Conservation (phyloP, 2,329 filamentous ascomycete genomes). For the Pseudopyricularia javanii region DNA sequence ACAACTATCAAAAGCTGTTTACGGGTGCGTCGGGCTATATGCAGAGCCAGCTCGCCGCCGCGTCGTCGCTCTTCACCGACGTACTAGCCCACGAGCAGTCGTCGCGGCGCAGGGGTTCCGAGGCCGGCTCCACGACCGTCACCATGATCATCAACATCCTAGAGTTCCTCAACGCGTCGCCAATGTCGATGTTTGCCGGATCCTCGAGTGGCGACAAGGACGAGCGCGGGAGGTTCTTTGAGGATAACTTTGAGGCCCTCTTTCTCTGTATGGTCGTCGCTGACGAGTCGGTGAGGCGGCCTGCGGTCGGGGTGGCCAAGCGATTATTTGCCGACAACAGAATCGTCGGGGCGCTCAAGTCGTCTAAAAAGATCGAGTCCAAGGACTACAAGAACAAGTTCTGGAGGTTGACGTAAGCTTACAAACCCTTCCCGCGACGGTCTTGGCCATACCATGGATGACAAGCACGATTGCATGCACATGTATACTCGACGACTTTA, state of each 20-base stretch:
- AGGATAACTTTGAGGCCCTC: conserved; percentile 37
- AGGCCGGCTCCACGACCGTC: conserved; percentile 22
- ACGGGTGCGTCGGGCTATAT: conserved; percentile 42
- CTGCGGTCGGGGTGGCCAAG: conserved; percentile 33
- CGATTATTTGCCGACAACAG: conserved; percentile 29
- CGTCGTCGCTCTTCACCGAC: conserved; percentile 24
- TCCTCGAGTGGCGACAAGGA: conserved; percentile 20
- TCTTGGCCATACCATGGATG: no score
- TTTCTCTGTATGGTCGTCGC: conserved; percentile 41
- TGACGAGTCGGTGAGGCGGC: conserved; percentile 33
- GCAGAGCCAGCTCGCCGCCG: conserved; percentile 40
- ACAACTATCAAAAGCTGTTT: conserved; percentile 43
- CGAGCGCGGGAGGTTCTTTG: conserved; percentile 25
- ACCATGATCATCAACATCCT: conserved; percentile 40
- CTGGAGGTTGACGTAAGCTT: conserved; percentile 38
- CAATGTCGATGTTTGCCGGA: conserved; percentile 32
- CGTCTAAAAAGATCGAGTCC: conserved; percentile 22
- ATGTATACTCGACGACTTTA: background rate
- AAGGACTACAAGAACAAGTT: conserved; percentile 29
- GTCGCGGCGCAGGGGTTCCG: conserved; percentile 24
- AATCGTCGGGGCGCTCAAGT: conserved; percentile 21
- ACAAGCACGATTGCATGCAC: no score
- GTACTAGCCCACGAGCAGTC: conserved; percentile 24
- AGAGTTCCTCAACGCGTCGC: conserved; percentile 42
- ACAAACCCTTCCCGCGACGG: background rate